Evolutionary conservation across 2,329 filamentous ascomycete species (phyloP).

Genomic region (Cladosporium sp.): DNA sequence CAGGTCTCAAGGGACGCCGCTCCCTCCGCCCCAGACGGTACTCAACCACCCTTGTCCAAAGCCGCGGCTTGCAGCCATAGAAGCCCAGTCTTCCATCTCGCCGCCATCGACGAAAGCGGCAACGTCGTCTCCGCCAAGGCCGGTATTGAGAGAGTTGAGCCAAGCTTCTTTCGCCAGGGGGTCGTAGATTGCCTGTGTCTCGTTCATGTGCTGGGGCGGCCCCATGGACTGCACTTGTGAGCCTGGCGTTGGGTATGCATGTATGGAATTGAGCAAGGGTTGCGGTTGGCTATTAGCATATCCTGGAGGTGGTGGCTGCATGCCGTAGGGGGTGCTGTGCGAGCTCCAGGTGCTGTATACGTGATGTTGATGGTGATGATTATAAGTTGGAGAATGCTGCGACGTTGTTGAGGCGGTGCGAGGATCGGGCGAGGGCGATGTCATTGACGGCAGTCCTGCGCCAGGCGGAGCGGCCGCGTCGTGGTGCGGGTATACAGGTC

Average conservation of each 20-base stretch:
- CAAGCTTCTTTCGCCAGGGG: slow-evolving; percentile 36
- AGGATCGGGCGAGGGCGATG: slow-evolving; percentile 29
- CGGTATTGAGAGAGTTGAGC: slow-evolving; percentile 39
- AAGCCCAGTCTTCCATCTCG: slow-evolving; percentile 37
- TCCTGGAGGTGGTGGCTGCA: slow-evolving; percentile 19
- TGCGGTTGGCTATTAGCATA: background rate
- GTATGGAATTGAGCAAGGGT: background rate
- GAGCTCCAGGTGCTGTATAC: slow-evolving; percentile 28
- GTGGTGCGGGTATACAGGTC: slow-evolving; percentile 25
- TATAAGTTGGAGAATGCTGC: slow-evolving; percentile 28
- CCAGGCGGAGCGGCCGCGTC: slow-evolving; percentile 23
- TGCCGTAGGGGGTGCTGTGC: slow-evolving; percentile 25
- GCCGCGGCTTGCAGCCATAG: slow-evolving; percentile 26
- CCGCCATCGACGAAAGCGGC: slow-evolving; percentile 43
- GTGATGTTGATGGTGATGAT: slow-evolving; percentile 20
- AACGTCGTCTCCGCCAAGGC: slow-evolving; percentile 42
- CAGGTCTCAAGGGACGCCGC: background rate
- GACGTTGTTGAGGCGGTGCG: slow-evolving; percentile 29
- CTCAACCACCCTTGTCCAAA: slow-evolving; percentile 34
- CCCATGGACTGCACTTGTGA: slow-evolving; percentile 16
- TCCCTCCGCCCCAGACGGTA: slow-evolving; percentile 30
- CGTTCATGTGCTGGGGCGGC: slow-evolving; percentile 17
- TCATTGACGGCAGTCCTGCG: slow-evolving; percentile 28
- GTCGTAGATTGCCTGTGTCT: slow-evolving; percentile 27
- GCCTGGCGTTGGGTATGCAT: slow-evolving; percentile 14